Evolutionary conservation across 1,284 basidiomycete species (phyloP), one percentile per base, ranked within the genome.

Genomic region (Ganoderma multipileum): DNA sequence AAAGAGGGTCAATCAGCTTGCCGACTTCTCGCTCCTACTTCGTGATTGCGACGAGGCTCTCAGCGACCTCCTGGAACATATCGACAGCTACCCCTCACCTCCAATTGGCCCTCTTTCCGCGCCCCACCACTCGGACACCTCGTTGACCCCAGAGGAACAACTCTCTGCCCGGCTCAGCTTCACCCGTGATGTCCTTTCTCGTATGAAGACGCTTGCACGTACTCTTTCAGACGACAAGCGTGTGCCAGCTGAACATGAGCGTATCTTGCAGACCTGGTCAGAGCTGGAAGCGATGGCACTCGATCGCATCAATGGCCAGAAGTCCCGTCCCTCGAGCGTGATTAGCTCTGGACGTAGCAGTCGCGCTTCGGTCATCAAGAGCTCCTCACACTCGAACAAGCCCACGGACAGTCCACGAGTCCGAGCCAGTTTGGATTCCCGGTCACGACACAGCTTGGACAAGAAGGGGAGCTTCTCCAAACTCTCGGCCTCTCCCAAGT

Each of bases 51-150:
- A 95, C 76, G 81, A 84, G n/a, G 87, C 89, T 23, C 82, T 95
- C 50, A 95, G 94, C 74, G 92, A 95, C 75, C 83, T 95, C 9
- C 80, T 95, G 62, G 92, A 95, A 74, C 92, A 94, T 74, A 85
- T 95, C 66, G 94, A 95, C 77, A 91, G 89, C 73, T 92, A 88
- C 75, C 91, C 92, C 16, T 83, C 85, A 20, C 75, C 83, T 30
- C 90, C 91, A 5, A 73, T 82, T 41, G 84, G 85, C n/a, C 77
- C 83, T 9, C 78, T 90, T 38, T 83, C 85, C 2, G 87, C 89
- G 9, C 79, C 84, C 8, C 83, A 87, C 68, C 63, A 78, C 26
- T 87, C 84, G 63, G 78, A 79, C 61, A 77, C 75, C 65, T 80
- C 75, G 42, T 73, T 79, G 14, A 78, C 86, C 12, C 87, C 93